Percentiles rank a stretch among this genome's conserved stretches.
Conservation (phyloP, 805 yeast species). For the Candida alai region DNA sequence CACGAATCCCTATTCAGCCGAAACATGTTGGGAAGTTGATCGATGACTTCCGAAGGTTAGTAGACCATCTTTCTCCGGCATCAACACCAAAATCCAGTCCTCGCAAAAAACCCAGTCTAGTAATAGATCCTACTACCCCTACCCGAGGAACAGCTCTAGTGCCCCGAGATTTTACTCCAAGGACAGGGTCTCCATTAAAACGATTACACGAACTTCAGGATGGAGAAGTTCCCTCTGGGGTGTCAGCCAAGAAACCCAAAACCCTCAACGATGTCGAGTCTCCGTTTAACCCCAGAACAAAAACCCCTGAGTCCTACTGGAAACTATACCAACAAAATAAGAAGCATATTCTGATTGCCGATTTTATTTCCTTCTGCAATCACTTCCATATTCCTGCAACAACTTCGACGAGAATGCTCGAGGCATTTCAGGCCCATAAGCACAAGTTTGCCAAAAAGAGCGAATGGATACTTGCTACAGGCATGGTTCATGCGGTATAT, state of each 20-base stretch:
- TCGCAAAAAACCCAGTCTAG: constrained; percentile 16
- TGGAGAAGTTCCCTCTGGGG: background rate
- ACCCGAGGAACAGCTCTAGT: constrained; percentile 7
- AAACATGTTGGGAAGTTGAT: constrained; percentile 38
- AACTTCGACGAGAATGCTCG: constrained; percentile 46
- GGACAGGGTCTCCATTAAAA: constrained; percentile 35
- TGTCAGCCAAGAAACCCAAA: background rate
- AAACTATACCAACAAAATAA: constrained; percentile 13
- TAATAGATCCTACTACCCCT: constrained; percentile 18
- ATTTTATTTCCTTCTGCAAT: constrained; percentile 50
- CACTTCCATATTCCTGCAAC: constrained; percentile 58
- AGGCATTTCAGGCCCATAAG: constrained; percentile 47
- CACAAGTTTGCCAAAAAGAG: constrained; percentile 49
- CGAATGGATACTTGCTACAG: constrained; percentile 70
- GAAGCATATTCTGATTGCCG: constrained; percentile 28
- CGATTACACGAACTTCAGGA: constrained; percentile 14
- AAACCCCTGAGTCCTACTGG: constrained; percentile 6
- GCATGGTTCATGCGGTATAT: constrained; percentile 58
- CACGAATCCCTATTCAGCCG: constrained; percentile 58
- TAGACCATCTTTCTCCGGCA: constrained; percentile 21
- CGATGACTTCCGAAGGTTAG: constrained; percentile 41
- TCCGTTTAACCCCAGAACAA: constrained; percentile 21
- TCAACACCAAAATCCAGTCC: constrained; percentile 19
- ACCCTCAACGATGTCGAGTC: constrained; percentile 20
- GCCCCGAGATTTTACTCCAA: constrained; percentile 16